Evolutionary conservation across 495 filamentous ascomycete genomes (phyloP), one percentile per base, ranked within the genome.

Genomic region (Bacidia rubella): DNA sequence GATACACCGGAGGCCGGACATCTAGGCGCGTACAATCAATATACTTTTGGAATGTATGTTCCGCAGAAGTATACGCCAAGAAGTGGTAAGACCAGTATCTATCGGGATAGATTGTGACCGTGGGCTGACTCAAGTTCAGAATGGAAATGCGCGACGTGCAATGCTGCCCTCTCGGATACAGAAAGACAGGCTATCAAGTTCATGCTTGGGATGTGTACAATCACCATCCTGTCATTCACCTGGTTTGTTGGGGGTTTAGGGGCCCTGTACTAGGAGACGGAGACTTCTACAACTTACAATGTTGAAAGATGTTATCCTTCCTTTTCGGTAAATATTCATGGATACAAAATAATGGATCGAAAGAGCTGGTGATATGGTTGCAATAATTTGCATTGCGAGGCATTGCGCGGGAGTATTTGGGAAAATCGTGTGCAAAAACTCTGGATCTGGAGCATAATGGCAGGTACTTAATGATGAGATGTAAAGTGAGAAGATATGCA

Each of bases 191-290:
- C 81, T 2, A 57, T 97, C 7, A 79, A 82, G 43, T 84, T 87
- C 54, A 74, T 84, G 49, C 51, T 90, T 43, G 76, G 78, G 47
- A 93, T 93, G 85, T 78, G 75, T 40, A 55, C 75, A 19, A 69
- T 92, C 43, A 95, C 89, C 7, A 69, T 95, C 11, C 56, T 85
- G 24, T 87, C 86, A 43, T 94, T 95, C 63, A 85, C 85, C 47
- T 95, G 87, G 85, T 96, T 95, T 58, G 81, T 87, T 41, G 75
- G 76, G 40, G 85, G 76, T 11, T 72, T 82, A 49, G 84, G 77
- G 24, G 66, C 53, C 51, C 63, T 82, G 46, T 73, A 82, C 57
- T 75, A 72, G 61, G 45, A 21, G 47, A 40, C 20, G n/a, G n/a
- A n/a, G n/a, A n/a, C n/a, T n/a, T n/a, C n/a, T n/a, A 52, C n/a